Evolutionary conservation across 75 land plant species (phyloP).

Genomic region (Cupressus sempervirens): DNA sequence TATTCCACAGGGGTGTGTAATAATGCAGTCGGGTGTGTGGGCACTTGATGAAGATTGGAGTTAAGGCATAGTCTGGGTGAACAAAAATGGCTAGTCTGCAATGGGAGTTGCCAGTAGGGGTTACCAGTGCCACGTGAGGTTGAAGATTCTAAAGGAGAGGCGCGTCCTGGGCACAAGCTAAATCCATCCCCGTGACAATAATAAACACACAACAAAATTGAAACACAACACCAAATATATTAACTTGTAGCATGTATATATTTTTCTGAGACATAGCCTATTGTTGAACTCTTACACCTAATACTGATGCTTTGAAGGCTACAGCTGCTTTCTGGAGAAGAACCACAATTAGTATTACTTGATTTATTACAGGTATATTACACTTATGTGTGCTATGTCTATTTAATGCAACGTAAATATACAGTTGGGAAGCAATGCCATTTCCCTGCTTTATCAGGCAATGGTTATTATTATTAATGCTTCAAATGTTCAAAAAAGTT

Average conservation of each 20-base stretch:
- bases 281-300: neutral
- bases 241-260: neutral
- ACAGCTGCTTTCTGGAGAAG: neutral
- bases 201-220: neutral
- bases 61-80: too few relatives aligned
- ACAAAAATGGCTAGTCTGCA: too few relatives aligned
- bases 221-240: neutral
- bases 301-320: neutral
- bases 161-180: too few relatives aligned
- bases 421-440: constrained; percentile 62
- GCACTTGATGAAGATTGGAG: too few relatives aligned
- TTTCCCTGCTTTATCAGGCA: constrained; percentile 36
- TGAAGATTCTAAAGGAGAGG: too few relatives aligned
- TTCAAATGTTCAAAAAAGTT: constrained; percentile 22
- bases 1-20: too few relatives aligned
- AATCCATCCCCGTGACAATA: too few relatives aligned
- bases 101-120: too few relatives aligned
- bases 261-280: neutral
- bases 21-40: too few relatives aligned
- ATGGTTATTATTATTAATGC: constrained; percentile 75
- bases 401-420: constrained; percentile 69
- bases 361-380: constrained; percentile 60
- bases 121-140: too few relatives aligned
- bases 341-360: neutral
- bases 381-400: constrained; percentile 55